Evolutionary conservation across 2,329 filamentous ascomycete genomes (phyloP).

Genomic region (Cladosporium halotolerans): DNA sequence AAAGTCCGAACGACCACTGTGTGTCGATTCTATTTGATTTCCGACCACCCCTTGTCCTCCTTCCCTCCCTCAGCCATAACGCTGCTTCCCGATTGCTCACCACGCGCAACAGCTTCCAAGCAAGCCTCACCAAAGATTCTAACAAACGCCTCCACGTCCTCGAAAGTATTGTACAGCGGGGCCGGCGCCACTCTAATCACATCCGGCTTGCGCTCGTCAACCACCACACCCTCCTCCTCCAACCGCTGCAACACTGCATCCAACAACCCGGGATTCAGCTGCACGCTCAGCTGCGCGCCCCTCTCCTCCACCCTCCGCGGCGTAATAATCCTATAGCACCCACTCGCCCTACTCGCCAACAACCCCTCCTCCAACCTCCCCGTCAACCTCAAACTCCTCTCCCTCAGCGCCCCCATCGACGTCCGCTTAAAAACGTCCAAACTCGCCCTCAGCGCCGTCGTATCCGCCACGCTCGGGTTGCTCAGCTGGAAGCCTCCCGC

Average conservation of each 20-base stretch:
- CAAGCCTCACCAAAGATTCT: constrained; percentile 45
- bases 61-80: constrained; percentile 3
- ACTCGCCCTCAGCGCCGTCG: constrained; percentile 66
- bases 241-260: constrained; percentile 60
- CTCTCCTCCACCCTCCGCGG: constrained; percentile 16
- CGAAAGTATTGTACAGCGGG: constrained; percentile 75
- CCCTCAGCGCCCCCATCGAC: constrained; percentile 60
- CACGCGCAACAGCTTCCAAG: constrained; percentile 4
- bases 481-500: constrained; percentile 79
- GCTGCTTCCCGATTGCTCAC: neutral
- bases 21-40: constrained; percentile 6
- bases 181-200: constrained; percentile 79
- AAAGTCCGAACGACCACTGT: no score
- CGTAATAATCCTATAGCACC: constrained; percentile 26
- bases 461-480: constrained; percentile 74
- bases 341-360: neutral
- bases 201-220: constrained; percentile 79
- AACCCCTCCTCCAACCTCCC: constrained; percentile 69
- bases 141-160: constrained; percentile 62
- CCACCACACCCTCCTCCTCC: constrained; percentile 63
- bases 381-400: constrained; percentile 67
- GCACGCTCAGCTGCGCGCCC: constrained; percentile 61
- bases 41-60: constrained; percentile 10
- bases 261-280: constrained; percentile 61
- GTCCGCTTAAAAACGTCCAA: constrained; percentile 70